Evolutionary conservation across 305 asterid species (phyloP).

Genomic region (Coffea humblotiana): DNA sequence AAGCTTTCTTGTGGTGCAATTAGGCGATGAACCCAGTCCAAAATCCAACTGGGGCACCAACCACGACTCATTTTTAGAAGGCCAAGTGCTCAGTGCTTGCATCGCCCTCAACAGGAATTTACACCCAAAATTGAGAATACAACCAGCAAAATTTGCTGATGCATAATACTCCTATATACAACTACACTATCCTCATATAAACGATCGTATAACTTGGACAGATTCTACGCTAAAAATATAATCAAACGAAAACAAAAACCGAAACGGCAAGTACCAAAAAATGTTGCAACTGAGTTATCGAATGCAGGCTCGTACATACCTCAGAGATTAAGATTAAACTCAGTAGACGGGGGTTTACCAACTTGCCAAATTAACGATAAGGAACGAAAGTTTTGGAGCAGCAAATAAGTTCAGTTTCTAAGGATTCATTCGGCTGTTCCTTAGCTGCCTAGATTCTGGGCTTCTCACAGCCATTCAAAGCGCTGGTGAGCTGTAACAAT

Average conservation of each 20-base stretch:
- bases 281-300: not conserved
- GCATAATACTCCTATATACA: constrained; percentile 4
- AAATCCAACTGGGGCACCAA: constrained; percentile 43
- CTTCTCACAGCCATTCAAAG: constrained; percentile 41
- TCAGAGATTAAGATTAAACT: not conserved
- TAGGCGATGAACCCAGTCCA: constrained; percentile 32
- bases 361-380: not conserved
- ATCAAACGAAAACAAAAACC: not conserved
- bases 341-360: not conserved
- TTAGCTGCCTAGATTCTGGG: constrained; percentile 14
- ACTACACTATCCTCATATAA: not conserved
- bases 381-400: not conserved
- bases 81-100: constrained; percentile 69
- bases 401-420: too few relatives aligned
- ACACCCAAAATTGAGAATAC: constrained; percentile 16
- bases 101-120: constrained; percentile 37
- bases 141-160: constrained; percentile 13
- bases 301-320: constrained; percentile 14
- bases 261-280: too few relatives aligned
- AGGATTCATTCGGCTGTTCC: not conserved
- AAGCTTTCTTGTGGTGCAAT: constrained; percentile 33
- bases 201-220: not conserved
- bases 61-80: constrained; percentile 44
- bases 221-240: not conserved
- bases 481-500: constrained; percentile 14